Evolutionary conservation across 805 yeast species (phyloP).

Genomic region (Ogataea pilisensis): DNA sequence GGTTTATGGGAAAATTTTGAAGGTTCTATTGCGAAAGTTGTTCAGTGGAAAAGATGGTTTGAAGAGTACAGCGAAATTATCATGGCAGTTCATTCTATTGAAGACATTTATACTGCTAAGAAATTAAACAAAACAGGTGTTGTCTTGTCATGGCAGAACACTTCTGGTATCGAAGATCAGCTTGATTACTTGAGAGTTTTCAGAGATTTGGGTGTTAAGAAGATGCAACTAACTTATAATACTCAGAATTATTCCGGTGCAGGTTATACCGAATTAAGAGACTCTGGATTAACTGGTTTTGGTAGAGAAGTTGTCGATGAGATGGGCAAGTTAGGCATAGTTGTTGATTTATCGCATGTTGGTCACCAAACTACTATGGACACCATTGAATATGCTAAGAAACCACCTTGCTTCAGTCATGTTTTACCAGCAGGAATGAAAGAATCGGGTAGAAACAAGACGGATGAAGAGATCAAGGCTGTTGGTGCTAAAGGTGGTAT

Average conservation of each 20-base stretch:
- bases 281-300: constrained; percentile 37
- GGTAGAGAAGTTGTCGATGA: constrained; percentile 39
- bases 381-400: constrained; percentile 25
- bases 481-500: constrained; percentile 18
- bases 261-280: constrained; percentile 19
- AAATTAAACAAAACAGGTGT: constrained; percentile 18
- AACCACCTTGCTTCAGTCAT: constrained; percentile 28
- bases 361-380: constrained; percentile 44
- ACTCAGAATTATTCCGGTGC: constrained; percentile 21
- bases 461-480: constrained; percentile 19
- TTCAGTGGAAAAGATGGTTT: constrained; percentile 21
- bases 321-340: constrained; percentile 47
- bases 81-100: constrained; percentile 14
- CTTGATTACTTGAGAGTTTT: constrained; percentile 17
- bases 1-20: constrained; percentile 19
- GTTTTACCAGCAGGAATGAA: constrained; percentile 17
- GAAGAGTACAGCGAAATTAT: constrained; percentile 17
- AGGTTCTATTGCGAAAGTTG: constrained; percentile 17
- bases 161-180: constrained; percentile 18
- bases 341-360: constrained; percentile 47
- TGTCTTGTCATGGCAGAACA: constrained; percentile 18
- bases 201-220: constrained; percentile 15
- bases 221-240: constrained; percentile 19
- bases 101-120: constrained; percentile 17
- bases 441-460: constrained; percentile 17